Conservation (phyloP, 2,329 filamentous ascomycete species). For the Aaosphaeria pasadenensis region DNA sequence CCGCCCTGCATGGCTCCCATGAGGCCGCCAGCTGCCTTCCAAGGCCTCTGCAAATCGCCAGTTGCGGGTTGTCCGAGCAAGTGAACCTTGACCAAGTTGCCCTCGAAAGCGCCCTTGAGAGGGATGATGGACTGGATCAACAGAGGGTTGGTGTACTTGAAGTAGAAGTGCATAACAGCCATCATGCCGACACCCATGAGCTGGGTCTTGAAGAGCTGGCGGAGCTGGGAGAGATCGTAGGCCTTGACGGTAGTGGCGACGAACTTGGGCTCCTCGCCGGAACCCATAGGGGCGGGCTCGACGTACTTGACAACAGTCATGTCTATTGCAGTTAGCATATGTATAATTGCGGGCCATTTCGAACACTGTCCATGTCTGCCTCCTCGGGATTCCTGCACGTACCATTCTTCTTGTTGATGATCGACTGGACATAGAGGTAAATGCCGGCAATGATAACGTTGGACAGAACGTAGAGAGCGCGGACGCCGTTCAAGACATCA, state of each 20-base stretch:
- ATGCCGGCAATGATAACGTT: slow-evolving; percentile 81
- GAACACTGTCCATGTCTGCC: no score
- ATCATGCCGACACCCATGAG: slow-evolving; percentile 98
- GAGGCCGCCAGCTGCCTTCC: slow-evolving; percentile 81
- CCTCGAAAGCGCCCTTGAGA: slow-evolving; percentile 90
- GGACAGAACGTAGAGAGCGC: slow-evolving; percentile 63
- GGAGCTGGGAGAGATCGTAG: slow-evolving; percentile 87
- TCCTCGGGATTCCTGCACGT: slow-evolving; percentile 29
- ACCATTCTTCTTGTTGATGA: slow-evolving; percentile 99
- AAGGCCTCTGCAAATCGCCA: slow-evolving; percentile 91
- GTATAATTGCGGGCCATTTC: neutral
- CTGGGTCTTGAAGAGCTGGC: slow-evolving; percentile 81
- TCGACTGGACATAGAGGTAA: slow-evolving; percentile 79
- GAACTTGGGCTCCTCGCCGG: slow-evolving; percentile 89
- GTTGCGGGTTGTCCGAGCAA: slow-evolving; percentile 80
- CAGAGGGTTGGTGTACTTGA: slow-evolving; percentile 99
- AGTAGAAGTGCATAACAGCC: slow-evolving; percentile 97
- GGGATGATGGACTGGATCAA: slow-evolving; percentile 98
- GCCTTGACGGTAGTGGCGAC: slow-evolving; percentile 95
- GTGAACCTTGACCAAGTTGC: slow-evolving; percentile 95
- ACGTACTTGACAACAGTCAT: slow-evolving; percentile 98
- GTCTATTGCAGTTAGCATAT: slow-evolving; percentile 55
- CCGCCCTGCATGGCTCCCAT: slow-evolving; percentile 73
- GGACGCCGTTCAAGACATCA: slow-evolving; percentile 63
- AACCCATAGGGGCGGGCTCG: slow-evolving; percentile 90